Evolutionary conservation across 768 basidiomycete species (phyloP), one percentile per base, ranked within the genome.

Genomic region (Neoboletus subvelutipes): DNA sequence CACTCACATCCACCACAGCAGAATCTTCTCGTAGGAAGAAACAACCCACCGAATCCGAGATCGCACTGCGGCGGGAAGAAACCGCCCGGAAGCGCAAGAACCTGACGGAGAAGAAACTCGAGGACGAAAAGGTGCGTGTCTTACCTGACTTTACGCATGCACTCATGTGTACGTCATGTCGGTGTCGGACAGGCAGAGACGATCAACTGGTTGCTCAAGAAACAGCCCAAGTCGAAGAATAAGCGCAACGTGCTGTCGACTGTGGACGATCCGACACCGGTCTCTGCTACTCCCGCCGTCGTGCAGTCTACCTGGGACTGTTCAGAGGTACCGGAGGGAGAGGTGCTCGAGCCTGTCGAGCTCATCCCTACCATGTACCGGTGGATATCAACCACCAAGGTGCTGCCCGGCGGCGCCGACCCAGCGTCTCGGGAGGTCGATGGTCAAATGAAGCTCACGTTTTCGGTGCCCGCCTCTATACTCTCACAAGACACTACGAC

Each of bases 171-270:
- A 20, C 10, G 8, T n/a, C 18, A n/a, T n/a, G n/a, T n/a, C n/a
- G n/a, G 26, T 36, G 36, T 33, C 22, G 41, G 33, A 20, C 63
- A 92, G 89, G 84, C 84, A 24, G 92, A 94, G 65, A 94, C 92
- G 0, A 94, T 94, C 70, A 93, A 93, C 64, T 86, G 92, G 28
- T 79, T 94, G 15, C 80, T 94, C 50, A 92, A 92, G 70, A 94
- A 93, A 71, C 90, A 91, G 67, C 85, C 86, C 18, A 81, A 86
- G 11, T 79, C 87, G 3, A 80, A 82, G 43, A 82, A 78, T 49
- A 87, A 83, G 61, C 82, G 85, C 12, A 80, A 76, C n/a, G 77
- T 71, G 0, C 61, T 77, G 29, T 78, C 78, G 17, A 80, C 79
- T 1, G 76, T 76, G 0, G 82, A 83, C 39, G 83, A 74, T 58